Evolutionary conservation across 2,329 filamentous ascomycete genomes (phyloP).

Genomic region (Talaromyces verruculosus): DNA sequence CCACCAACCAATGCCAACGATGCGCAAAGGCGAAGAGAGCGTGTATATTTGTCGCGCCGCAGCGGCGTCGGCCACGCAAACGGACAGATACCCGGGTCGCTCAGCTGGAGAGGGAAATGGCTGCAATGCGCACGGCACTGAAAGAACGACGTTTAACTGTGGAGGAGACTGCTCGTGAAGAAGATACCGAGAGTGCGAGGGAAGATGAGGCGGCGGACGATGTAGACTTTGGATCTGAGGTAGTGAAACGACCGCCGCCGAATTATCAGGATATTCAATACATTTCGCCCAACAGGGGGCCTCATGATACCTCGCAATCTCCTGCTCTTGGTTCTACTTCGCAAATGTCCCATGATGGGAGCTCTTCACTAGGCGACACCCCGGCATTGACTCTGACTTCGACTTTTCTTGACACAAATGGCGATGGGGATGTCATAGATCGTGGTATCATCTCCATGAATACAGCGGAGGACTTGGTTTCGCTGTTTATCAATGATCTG

Average conservation of each 20-base stretch:
- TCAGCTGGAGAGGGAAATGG: slow-evolving; percentile 40
- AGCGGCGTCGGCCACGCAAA: slow-evolving; percentile 39
- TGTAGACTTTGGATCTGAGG: slow-evolving; percentile 27
- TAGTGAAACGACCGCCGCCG: slow-evolving; percentile 26
- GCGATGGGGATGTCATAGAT: slow-evolving; percentile 33
- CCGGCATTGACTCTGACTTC: slow-evolving; percentile 27
- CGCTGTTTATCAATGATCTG: slow-evolving; percentile 35
- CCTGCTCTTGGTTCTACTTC: slow-evolving; percentile 27
- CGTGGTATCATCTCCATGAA: slow-evolving; percentile 35
- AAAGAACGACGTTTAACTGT: slow-evolving; percentile 32
- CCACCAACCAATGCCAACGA: slow-evolving; percentile 38
- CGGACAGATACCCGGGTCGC: slow-evolving; percentile 40
- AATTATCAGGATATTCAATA: slow-evolving; percentile 23
- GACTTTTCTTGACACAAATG: slow-evolving; percentile 25
- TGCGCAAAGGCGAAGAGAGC: slow-evolving; percentile 37
- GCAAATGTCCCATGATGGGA: slow-evolving; percentile 25
- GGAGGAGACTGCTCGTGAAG: slow-evolving; percentile 32
- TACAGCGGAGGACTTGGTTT: slow-evolving; percentile 34
- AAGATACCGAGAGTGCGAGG: slow-evolving; percentile 29
- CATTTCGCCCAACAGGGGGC: neutral
- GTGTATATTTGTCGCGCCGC: slow-evolving; percentile 39
- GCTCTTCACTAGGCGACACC: slow-evolving; percentile 22
- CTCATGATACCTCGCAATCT: slow-evolving; percentile 25
- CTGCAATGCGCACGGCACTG: slow-evolving; percentile 38
- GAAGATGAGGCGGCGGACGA: slow-evolving; percentile 28